These are phyloP conservation scores for Mimosa bimucronata DNA, from an alignment of 306 rosid genomes.

Conservation along the genomic window DNA sequence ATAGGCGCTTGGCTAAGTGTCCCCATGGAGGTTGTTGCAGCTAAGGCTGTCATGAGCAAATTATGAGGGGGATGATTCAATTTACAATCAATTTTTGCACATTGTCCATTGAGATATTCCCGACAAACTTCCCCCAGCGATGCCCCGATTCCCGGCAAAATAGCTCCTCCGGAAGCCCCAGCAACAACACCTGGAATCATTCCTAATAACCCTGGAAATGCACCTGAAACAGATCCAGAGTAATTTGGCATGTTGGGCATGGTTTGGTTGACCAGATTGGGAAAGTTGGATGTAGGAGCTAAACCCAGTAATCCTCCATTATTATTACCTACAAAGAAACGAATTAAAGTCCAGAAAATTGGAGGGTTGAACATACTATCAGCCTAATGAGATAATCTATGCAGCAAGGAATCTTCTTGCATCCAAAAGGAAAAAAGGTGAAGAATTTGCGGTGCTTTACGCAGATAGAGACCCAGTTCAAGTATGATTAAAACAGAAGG, in stretches of 20 bases:
- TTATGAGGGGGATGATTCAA: constrained; percentile 96
- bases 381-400: constrained; percentile 17
- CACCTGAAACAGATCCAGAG: constrained; percentile 95
- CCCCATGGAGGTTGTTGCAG: constrained; percentile 96
- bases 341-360: constrained; percentile 32
- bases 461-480: constrained; percentile 13
- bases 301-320: constrained; percentile 86
- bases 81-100: constrained; percentile 90
- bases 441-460: neutral
- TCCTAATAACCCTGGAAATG: constrained; percentile 95
- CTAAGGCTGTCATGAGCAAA: constrained; percentile 93
- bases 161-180: constrained; percentile 95
- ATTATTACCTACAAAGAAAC: constrained; percentile 60
- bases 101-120: constrained; percentile 91
- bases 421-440: neutral
- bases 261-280: constrained; percentile 89
- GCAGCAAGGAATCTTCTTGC: constrained; percentile 5
- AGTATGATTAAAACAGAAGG: neutral
- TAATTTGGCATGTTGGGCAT: constrained; percentile 99
- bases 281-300: constrained; percentile 76
- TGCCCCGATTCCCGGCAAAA: constrained; percentile 96
- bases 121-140: constrained; percentile 95
- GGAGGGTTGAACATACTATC: neutral
- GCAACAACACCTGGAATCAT: constrained; percentile 95
- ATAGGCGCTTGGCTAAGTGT: constrained; percentile 93